A percentile compares a stretch with the other conserved stretches of the same genome.
Conservation (phyloP, 2,329 filamentous ascomycete genomes). For the Lachnellula suecica region DNA sequence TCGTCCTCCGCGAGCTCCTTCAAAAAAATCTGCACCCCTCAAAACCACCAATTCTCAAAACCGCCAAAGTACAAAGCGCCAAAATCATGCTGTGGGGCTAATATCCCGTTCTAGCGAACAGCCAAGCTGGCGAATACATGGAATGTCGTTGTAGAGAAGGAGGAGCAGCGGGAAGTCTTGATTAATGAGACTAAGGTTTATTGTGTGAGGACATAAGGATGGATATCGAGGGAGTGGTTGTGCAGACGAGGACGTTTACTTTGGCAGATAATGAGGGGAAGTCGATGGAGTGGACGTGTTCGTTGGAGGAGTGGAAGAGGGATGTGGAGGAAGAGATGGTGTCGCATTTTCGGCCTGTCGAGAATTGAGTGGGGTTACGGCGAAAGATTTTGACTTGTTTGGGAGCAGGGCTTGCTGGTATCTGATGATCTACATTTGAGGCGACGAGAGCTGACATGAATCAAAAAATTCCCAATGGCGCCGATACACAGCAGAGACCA, state of each 20-base stretch:
- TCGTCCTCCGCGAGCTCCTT: no score
- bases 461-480: no score
- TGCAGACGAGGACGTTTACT: conserved; percentile 16
- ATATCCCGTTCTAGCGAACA: conserved; percentile 18
- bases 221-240: conserved; percentile 7
- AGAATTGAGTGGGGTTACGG: conserved; percentile 8
- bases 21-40: conserved; percentile 19
- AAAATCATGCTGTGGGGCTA: conserved; percentile 21
- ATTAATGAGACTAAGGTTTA: conserved; percentile 17
- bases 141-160: conserved; percentile 16
- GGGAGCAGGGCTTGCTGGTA: not conserved
- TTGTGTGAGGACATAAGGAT: conserved; percentile 14
- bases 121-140: conserved; percentile 10
- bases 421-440: no score
- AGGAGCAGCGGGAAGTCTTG: conserved; percentile 15
- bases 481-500: no score
- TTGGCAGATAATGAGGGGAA: conserved; percentile 10
- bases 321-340: conserved; percentile 18
- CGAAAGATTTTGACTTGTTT: not conserved
- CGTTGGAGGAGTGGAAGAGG: conserved; percentile 20
- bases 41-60: conserved; percentile 17
- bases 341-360: conserved; percentile 19
- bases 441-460: no score
- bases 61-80: conserved; percentile 16
- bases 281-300: conserved; percentile 17